Percentiles rank a stretch among this genome's conserved stretches.
These are phyloP conservation scores for Microthyrium microscopicum DNA, from an alignment of 2,329 filamentous ascomycete genomes.

Conservation along the genomic window DNA sequence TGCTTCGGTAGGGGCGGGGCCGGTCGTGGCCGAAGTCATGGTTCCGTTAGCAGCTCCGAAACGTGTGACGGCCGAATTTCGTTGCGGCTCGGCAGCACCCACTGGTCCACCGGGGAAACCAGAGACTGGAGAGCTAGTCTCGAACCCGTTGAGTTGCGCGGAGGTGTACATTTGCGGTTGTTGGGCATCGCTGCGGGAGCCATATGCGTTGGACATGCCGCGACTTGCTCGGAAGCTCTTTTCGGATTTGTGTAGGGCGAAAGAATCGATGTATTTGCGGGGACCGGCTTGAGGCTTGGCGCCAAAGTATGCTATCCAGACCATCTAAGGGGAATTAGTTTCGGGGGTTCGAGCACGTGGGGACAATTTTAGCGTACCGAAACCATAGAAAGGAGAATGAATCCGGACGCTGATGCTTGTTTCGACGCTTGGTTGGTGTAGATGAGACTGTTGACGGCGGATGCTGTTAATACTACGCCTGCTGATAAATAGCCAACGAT, in stretches of 20 bases:
- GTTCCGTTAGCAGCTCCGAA: conserved; percentile 19
- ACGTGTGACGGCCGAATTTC: conserved; percentile 39
- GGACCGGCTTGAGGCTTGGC: conserved; percentile 75
- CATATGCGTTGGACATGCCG: conserved; percentile 58
- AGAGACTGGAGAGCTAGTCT: conserved; percentile 78
- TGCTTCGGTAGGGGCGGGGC: conserved; percentile 25
- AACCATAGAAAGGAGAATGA: conserved; percentile 86
- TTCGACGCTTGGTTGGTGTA: conserved; percentile 57
- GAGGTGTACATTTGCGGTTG: conserved; percentile 97
- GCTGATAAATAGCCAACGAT: conserved; percentile 74
- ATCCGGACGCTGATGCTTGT: conserved; percentile 80
- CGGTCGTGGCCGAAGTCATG: conserved; percentile 10
- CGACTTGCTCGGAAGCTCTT: conserved; percentile 42
- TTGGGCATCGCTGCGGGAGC: conserved; percentile 60
- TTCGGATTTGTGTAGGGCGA: conserved; percentile 66
- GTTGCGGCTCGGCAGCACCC: conserved; percentile 35
- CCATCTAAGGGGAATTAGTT: conserved; percentile 42
- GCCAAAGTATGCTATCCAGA: conserved; percentile 99
- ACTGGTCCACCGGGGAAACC: conserved; percentile 42
- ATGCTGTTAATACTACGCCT: conserved; percentile 70
- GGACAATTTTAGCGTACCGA: conserved; percentile 37
- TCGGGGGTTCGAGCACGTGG: background rate
- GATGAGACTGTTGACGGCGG: conserved; percentile 71
- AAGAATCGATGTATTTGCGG: conserved; percentile 86
- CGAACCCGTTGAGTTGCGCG: conserved; percentile 84